A percentile compares a stretch with the other conserved stretches of the same genome.
These are phyloP conservation scores for Mortierella sp. DNA, from an alignment of 371 early-diverging fungal species.

Conservation along the genomic window DNA sequence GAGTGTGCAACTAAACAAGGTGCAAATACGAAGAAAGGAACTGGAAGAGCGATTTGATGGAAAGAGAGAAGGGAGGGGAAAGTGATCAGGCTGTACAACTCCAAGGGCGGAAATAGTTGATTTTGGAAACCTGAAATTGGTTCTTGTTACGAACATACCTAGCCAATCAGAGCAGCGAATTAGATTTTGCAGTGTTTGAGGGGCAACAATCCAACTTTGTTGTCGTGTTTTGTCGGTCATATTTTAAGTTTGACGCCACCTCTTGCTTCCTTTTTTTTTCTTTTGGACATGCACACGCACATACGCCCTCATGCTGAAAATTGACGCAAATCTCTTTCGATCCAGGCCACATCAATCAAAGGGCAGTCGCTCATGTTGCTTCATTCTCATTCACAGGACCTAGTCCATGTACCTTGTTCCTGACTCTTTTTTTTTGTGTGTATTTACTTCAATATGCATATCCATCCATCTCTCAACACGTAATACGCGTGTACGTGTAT, in stretches of 20 bases:
- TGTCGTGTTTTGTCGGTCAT: constrained; percentile 14
- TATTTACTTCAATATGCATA: too few relatives aligned
- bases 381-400: too few relatives aligned
- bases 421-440: too few relatives aligned
- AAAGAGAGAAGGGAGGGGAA: constrained; percentile 11
- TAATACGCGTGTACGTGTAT: too few relatives aligned
- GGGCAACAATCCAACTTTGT: constrained; percentile 21
- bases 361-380: too few relatives aligned
- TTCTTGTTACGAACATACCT: background rate
- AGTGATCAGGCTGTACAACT: constrained; percentile 6
- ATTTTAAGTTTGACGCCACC: background rate
- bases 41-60: background rate
- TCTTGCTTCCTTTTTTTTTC: background rate
- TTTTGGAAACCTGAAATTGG: background rate
- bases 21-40: background rate
- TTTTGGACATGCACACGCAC: too few relatives aligned
- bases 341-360: too few relatives aligned
- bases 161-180: background rate
- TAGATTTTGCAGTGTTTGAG: background rate
- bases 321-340: too few relatives aligned
- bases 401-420: too few relatives aligned
- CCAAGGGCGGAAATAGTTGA: constrained; percentile 16
- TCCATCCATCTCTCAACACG: too few relatives aligned
- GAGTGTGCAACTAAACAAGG: background rate
- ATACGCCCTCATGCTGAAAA: background rate